Conservation (phyloP, 495 filamentous ascomycete species). For the Aspergillus wentii region DNA sequence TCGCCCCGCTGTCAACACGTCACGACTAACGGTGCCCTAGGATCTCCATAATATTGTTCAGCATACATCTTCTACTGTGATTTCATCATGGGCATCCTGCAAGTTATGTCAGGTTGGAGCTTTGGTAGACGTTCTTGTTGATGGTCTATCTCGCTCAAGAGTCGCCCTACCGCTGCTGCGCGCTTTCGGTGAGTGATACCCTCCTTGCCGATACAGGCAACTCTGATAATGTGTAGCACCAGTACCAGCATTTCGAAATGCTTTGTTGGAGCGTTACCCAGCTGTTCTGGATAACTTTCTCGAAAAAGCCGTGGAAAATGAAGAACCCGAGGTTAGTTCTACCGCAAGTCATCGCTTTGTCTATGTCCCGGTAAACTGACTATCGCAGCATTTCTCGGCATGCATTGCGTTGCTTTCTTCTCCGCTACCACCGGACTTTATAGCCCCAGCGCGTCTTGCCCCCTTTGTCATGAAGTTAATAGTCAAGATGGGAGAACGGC, state of each 20-base stretch:
- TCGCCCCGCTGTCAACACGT: too few species aligned
- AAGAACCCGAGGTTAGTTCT: constrained; percentile 31
- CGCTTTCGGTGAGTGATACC: constrained; percentile 29
- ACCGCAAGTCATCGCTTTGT: background rate
- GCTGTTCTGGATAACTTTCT: constrained; percentile 38
- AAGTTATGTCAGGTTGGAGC: constrained; percentile 43
- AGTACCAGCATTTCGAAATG: constrained; percentile 29
- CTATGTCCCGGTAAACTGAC: constrained; percentile 6
- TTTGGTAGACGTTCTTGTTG: constrained; percentile 37
- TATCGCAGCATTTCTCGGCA: constrained; percentile 27
- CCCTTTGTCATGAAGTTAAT: constrained; percentile 37
- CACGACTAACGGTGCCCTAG: constrained; percentile 26
- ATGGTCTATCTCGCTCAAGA: constrained; percentile 37
- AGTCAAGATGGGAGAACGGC: constrained; percentile 22
- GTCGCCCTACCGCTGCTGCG: constrained; percentile 34
- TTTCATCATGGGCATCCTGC: constrained; percentile 35
- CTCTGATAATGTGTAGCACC: constrained; percentile 19
- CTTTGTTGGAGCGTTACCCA: constrained; percentile 35
- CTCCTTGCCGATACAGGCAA: background rate
- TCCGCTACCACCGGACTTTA: constrained; percentile 27
- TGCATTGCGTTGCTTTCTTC: constrained; percentile 40
- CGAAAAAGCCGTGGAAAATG: constrained; percentile 23
- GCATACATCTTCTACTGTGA: constrained; percentile 3
- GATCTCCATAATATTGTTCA: constrained; percentile 30
- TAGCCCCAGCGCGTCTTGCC: constrained; percentile 35